Conservation (phyloP, 2,329 filamentous ascomycete species). For the Fusarium marasasianum region DNA sequence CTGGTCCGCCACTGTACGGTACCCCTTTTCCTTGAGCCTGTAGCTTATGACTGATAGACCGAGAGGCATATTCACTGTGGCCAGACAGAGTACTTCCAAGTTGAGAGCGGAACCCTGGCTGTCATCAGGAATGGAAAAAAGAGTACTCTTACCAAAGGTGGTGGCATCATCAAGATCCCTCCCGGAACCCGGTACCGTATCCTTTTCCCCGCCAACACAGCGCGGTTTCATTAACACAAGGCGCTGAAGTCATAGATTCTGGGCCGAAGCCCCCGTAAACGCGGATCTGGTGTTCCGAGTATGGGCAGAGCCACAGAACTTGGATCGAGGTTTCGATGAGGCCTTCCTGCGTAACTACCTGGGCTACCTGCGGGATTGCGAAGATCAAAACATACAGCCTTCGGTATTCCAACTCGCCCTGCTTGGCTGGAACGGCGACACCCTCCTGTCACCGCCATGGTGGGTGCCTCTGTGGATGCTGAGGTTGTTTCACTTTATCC, state of each 20-base stretch:
- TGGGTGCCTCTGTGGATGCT: neutral
- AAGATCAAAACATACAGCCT: neutral
- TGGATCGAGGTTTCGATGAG: neutral
- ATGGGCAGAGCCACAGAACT: neutral
- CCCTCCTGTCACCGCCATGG: neutral
- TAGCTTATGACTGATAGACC: rapidly evolving
- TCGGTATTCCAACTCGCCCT: neutral
- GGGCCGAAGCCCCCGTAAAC: neutral
- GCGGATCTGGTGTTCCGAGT: neutral
- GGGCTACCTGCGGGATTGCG: neutral
- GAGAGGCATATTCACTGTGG: neutral
- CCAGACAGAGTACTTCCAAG: neutral
- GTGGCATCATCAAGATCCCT: neutral
- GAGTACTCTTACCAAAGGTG: neutral
- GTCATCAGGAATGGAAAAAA: neutral
- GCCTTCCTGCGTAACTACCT: neutral
- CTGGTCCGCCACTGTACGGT: neutral
- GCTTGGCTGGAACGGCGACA: neutral
- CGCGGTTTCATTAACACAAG: rapidly evolving
- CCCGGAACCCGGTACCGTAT: neutral
- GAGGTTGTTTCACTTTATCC: neutral
- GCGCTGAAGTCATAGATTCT: neutral
- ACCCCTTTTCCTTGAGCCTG: neutral
- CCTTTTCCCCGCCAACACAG: rapidly evolving
- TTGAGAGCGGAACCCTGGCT: neutral